Evolutionary conservation across 2,329 filamentous ascomycete genomes (phyloP), one percentile per base, ranked within the genome.

Genomic region (Arthrobotrys musiformis): DNA sequence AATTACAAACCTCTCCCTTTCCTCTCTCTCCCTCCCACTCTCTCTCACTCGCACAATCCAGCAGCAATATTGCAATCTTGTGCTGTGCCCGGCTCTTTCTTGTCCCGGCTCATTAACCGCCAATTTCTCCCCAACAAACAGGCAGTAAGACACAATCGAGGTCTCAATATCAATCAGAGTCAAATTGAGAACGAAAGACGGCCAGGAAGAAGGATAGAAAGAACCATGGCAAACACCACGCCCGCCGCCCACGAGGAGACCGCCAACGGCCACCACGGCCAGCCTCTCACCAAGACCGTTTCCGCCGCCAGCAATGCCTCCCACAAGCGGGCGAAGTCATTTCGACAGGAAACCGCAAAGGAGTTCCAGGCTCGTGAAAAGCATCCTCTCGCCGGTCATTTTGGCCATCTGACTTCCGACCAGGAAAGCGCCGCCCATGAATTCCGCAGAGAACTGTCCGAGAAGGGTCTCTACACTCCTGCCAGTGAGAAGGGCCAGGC

Each of bases 391-490:
- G 70, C 70, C 44, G 76, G 76, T 33, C 76, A 79, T 24, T 75
- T 67, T 22, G 76, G 19, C 26, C 76, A 79, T 67, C 66, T 79
- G 7, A 79, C 76, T 8, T 17, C 56, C 1, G 70, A 61, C 2
- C 67, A 58, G 62, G 54, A 52, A 61, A 60, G n/a, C 24, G 70
- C 79, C 74, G 70, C 79, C 64, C 9, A 17, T 6, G 44, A 64
- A 28, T 75, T 63, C 42, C 30, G 58, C 42, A 22, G 44, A 60
- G 54, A 48, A 4, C 52, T 66, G 26, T 42, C 58, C 30, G 78
- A 74, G 79, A 72, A 79, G 78, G 81, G 78, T 4, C 26, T 86
- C 79, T 86, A 86, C 79, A 84, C 81, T 24, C 82, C 84, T 7
- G 81, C 81, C 37, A 79, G 80, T 28, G 69, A 82, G 79, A 79